Base-by-base conservation (phyloP, 148 eudicot genomes). In the Diospyros lotus region DNA sequence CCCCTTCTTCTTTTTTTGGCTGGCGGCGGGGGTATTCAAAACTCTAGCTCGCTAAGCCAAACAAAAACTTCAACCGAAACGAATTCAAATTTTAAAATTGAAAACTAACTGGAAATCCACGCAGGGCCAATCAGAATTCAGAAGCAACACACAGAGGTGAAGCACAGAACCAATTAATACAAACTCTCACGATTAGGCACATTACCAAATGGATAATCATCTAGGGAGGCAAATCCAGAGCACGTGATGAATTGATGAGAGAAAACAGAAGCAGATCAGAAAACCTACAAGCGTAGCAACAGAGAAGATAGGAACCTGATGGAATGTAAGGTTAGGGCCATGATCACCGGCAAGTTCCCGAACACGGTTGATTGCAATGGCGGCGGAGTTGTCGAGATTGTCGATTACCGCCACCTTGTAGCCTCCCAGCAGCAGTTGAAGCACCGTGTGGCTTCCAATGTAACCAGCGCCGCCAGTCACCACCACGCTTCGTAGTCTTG, bases 381-480 rank as follows among this genome's bases (percentile, higher is more conserved):
- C 80, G 56, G 98, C 91, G n/a, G 99, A 80, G 77, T 96, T 96
- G 61, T 93, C 90, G 48, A 93, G 89, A 77, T 91, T 93, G 68
- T 96, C 99, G 54, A 93, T 75, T 40, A 91, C 90, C 72, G 91
- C 91, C 3, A 85, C 88, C 74, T 84, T 89, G 70, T 80, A 88
- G 2, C 95, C 99, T 28, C 84, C 90, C 15, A 87, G 64, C 39
- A 96, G 75, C 40, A 96, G 79, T 72, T 96, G 98, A 51, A 93
- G 80, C 73, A 89, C 81, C 58, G 99, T 96, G 84, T 96, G 99
- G 66, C 88, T 93, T 7, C 99, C 99, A 43, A 96, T 91, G 76
- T 96, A 96, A 15, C 99, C 99, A 17, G 96, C 97, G 0, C 99
- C 99, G 0, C 99, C 99, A 4, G 98, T 96, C 44, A 96, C 99